Evolutionary conservation across 2,329 filamentous ascomycete genomes (phyloP).

Genomic region (Myriosclerotinia curreyana): DNA sequence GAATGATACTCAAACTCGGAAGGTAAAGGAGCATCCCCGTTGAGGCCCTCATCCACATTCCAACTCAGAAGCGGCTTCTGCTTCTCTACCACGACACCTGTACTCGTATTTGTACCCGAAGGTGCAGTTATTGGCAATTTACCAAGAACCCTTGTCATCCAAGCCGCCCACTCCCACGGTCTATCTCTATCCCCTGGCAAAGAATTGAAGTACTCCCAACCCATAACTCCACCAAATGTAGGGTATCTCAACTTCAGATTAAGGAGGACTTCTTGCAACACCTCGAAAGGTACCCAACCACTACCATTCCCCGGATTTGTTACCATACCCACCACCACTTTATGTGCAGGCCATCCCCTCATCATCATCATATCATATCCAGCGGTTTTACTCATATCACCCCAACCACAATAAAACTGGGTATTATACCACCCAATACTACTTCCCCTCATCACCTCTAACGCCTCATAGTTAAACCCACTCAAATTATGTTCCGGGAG

Average conservation of each 20-base stretch:
- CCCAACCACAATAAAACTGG: constrained; percentile 91
- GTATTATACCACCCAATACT: constrained; percentile 83
- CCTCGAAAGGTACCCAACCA: constrained; percentile 60
- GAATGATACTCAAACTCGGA: constrained; percentile 29
- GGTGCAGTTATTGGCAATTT: neutral
- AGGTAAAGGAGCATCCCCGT: constrained; percentile 26
- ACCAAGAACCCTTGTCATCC: constrained; percentile 47
- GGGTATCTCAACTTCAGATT: constrained; percentile 58
- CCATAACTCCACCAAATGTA: constrained; percentile 82
- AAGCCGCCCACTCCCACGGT: constrained; percentile 76
- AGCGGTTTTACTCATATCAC: constrained; percentile 40
- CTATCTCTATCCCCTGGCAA: constrained; percentile 58
- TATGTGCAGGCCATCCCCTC: constrained; percentile 68
- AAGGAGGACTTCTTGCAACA: constrained; percentile 55
- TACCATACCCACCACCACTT: constrained; percentile 76
- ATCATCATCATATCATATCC: constrained; percentile 54
- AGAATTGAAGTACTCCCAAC: constrained; percentile 93
- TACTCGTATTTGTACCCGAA: neutral
- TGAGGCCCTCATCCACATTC: constrained; percentile 21
- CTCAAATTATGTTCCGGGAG: constrained; percentile 65
- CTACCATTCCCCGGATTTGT: constrained; percentile 74
- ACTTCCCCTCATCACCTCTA: constrained; percentile 64
- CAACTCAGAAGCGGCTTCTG: neutral
- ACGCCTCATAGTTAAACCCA: constrained; percentile 74
- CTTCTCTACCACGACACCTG: neutral